These are phyloP conservation scores for Ascochyta pisi DNA, from an alignment of 2,329 filamentous ascomycete species.

Conservation along the genomic window DNA sequence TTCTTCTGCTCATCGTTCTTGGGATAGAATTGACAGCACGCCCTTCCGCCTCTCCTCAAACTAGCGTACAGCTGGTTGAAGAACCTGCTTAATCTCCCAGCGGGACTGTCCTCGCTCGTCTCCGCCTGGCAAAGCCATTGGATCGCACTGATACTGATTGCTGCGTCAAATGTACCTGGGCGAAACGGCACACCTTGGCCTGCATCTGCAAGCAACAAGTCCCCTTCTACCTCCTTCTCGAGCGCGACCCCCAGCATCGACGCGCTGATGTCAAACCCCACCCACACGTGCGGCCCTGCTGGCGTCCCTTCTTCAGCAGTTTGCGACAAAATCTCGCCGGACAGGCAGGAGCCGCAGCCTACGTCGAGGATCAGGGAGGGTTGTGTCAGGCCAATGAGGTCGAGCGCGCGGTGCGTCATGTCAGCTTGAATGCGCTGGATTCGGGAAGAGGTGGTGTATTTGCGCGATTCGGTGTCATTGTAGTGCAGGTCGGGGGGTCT, in stretches of 20 bases:
- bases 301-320: conserved; percentile 65
- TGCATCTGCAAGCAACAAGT: conserved; percentile 92
- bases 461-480: conserved; percentile 91
- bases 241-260: conserved; percentile 98
- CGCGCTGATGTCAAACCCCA: conserved; percentile 94
- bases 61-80: conserved; percentile 92
- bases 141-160: conserved; percentile 93
- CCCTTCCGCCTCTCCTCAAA: conserved; percentile 81
- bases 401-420: conserved; percentile 93
- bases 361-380: conserved; percentile 93
- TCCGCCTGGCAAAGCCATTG: conserved; percentile 99
- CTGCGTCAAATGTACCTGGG: conserved; percentile 90
- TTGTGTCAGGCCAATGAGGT: conserved; percentile 79
- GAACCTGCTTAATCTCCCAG: conserved; percentile 80
- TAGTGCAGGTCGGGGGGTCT: conserved; percentile 97
- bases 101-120: conserved; percentile 80
- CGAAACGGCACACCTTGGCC: conserved; percentile 95
- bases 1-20: conserved; percentile 90
- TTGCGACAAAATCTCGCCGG: conserved; percentile 89
- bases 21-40: conserved; percentile 97
- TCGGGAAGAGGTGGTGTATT: conserved; percentile 95
- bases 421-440: conserved; percentile 94
- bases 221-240: conserved; percentile 89
- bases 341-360: conserved; percentile 94
- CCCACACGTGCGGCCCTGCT: conserved; percentile 88